Evolutionary conservation across 176 grass and related monocot species (phyloP).

Genomic region (Oryza rufipogon): DNA sequence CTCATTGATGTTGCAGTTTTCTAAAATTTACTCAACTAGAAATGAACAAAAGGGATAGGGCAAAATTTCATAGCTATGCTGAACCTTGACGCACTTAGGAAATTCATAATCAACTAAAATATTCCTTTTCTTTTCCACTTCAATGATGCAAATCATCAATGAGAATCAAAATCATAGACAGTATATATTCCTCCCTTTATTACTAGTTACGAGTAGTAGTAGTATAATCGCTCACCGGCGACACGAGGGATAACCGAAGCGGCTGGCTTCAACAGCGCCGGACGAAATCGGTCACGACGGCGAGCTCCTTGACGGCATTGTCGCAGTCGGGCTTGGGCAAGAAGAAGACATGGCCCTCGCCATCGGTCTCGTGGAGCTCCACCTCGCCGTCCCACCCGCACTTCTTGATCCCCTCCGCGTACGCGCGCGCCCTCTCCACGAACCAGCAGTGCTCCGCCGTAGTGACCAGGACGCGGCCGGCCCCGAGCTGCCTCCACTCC

Average conservation of each 20-base stretch:
- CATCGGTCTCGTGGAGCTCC: conserved; percentile 56
- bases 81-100: neutral
- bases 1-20: no score
- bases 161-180: neutral
- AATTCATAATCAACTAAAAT: neutral
- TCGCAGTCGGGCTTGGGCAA: conserved; percentile 53
- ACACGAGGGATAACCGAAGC: neutral
- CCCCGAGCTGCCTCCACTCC: conserved; percentile 56
- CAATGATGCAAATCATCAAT: neutral
- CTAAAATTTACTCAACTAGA: no score
- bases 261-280: conserved; percentile 24
- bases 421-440: conserved; percentile 68
- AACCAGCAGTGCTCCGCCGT: conserved; percentile 67
- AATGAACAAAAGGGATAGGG: neutral
- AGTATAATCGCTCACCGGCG: neutral
- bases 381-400: conserved; percentile 69
- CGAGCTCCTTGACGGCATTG: conserved; percentile 61
- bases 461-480: conserved; percentile 63
- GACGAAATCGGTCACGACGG: conserved; percentile 53
- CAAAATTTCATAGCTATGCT: neutral
- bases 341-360: conserved; percentile 69
- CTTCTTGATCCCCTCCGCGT: conserved; percentile 59
- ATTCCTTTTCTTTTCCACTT: neutral
- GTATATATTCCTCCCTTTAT: neutral
- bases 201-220: neutral